Evolutionary conservation across 345 rosid species (phyloP).

Genomic region (Abelmoschus esculentus): DNA sequence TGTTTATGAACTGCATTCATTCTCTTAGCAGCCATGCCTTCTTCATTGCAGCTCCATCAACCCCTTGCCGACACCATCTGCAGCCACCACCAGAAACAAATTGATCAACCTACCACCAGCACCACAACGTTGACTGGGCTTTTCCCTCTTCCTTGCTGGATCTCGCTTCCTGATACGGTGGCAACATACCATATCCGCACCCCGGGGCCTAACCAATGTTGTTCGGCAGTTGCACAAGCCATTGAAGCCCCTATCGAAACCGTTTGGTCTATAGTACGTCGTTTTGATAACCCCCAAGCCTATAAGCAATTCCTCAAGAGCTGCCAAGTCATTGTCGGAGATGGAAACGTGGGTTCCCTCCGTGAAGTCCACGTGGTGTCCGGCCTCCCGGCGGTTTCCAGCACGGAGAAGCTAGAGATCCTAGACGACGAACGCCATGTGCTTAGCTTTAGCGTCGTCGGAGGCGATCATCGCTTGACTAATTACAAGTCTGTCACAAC

Average conservation of each 20-base stretch:
- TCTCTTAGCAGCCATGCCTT: conserved; percentile 28
- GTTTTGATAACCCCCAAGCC: conserved; percentile 76
- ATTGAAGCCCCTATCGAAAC: conserved; percentile 54
- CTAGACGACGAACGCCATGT: conserved; percentile 77
- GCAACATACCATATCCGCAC: conserved; percentile 41
- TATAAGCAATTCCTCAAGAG: conserved; percentile 74
- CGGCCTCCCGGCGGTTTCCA: conserved; percentile 70
- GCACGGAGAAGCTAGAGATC: conserved; percentile 79
- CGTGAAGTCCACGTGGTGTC: conserved; percentile 78
- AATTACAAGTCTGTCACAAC: conserved; percentile 83
- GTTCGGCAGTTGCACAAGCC: conserved; percentile 49
- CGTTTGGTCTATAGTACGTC: conserved; percentile 80
- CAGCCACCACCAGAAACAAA: conserved; percentile 22
- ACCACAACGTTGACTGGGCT: background rate
- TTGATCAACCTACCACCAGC: background rate
- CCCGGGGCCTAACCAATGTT: conserved; percentile 54
- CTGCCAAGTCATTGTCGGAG: conserved; percentile 63
- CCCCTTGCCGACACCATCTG: conserved; percentile 4
- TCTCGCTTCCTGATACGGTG: conserved; percentile 43
- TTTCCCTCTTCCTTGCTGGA: conserved; percentile 26
- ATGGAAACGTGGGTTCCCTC: conserved; percentile 65
- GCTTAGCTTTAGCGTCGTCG: conserved; percentile 72
- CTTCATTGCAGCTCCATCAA: conserved; percentile 45
- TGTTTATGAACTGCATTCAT: background rate
- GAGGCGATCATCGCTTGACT: conserved; percentile 77